A percentile compares a stretch with the other conserved stretches of the same genome.
Evolutionary conservation across 495 filamentous ascomycete species (phyloP).

Genomic region (Pyronema omphalodes): DNA sequence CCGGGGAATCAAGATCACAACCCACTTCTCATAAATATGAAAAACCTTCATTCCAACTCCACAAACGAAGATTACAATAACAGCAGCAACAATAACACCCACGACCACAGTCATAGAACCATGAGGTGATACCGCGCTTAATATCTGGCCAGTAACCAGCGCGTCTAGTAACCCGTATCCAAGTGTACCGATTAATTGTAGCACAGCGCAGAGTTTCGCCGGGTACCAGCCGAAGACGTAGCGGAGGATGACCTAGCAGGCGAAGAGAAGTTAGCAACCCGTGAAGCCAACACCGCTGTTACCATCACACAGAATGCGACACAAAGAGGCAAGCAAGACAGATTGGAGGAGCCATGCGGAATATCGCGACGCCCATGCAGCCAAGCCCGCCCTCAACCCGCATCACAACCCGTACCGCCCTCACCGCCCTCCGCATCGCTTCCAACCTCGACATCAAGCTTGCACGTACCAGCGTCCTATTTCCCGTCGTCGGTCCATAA

Average conservation of each 20-base stretch:
- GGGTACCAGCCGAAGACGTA: conserved; percentile 73
- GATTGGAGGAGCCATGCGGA: no score
- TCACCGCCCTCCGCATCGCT: neutral
- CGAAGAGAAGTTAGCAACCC: conserved; percentile 5
- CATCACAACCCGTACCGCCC: no score
- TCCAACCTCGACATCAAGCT: conserved; percentile 2
- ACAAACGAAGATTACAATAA: conserved; percentile 48
- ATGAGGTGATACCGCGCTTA: conserved; percentile 48
- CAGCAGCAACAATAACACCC: conserved; percentile 49
- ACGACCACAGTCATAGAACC: conserved; percentile 46
- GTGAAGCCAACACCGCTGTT: no score
- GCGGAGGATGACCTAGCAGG: conserved; percentile 40
- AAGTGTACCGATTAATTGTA: conserved; percentile 54
- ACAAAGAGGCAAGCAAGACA: no score
- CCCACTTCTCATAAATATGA: conserved; percentile 49
- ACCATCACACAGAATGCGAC: no score
- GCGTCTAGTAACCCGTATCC: conserved; percentile 54
- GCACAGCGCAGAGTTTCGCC: conserved; percentile 48
- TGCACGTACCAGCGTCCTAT: conserved; percentile 44
- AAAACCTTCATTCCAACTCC: conserved; percentile 58
- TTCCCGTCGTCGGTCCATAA: conserved; percentile 52
- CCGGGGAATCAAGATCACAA: neutral
- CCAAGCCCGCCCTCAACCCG: no score
- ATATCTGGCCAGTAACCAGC: conserved; percentile 55
- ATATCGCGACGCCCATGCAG: no score